These are phyloP conservation scores for Euphrasia arctica DNA, from an alignment of 305 asterid genomes.

Conservation along the genomic window DNA sequence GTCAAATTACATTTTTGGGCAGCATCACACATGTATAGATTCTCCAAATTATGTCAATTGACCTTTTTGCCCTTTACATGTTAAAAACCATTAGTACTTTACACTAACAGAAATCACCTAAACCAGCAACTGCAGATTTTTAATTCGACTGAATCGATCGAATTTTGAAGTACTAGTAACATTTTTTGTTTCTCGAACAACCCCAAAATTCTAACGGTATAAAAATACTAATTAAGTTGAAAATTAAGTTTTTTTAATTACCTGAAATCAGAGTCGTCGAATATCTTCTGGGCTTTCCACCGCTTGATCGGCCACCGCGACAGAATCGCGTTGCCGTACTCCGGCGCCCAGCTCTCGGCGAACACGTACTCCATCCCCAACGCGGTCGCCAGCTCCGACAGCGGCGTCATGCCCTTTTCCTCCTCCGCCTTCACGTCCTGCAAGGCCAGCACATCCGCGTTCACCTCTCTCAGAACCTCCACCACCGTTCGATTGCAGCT, in stretches of 20 bases:
- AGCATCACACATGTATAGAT: constrained; percentile 28
- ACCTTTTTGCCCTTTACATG: constrained; percentile 14
- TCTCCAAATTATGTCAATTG: constrained; percentile 14
- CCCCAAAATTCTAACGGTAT: no score
- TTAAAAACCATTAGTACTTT: neutral
- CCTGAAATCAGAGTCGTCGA: constrained; percentile 92
- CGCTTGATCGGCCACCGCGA: constrained; percentile 86
- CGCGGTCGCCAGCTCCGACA: constrained; percentile 82
- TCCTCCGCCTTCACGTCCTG: constrained; percentile 98
- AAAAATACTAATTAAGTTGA: neutral
- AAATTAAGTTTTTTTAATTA: constrained; percentile 4
- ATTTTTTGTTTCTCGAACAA: no score
- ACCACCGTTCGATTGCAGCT: constrained; percentile 41
- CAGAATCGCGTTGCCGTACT: constrained; percentile 84
- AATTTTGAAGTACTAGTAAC: no score
- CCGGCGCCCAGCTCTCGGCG: constrained; percentile 99
- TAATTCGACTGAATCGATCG: neutral
- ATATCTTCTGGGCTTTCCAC: constrained; percentile 80
- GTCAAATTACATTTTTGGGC: neutral
- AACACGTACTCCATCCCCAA: constrained; percentile 89
- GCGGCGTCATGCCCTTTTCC: constrained; percentile 82
- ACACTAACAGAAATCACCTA: neutral
- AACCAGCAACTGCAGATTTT: neutral
- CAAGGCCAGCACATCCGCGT: constrained; percentile 79
- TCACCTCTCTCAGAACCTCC: constrained; percentile 70